phyloP scores from a whole-genome alignment of 371 early-diverging fungal species.

The Rhizomucor pusillus region DNA sequence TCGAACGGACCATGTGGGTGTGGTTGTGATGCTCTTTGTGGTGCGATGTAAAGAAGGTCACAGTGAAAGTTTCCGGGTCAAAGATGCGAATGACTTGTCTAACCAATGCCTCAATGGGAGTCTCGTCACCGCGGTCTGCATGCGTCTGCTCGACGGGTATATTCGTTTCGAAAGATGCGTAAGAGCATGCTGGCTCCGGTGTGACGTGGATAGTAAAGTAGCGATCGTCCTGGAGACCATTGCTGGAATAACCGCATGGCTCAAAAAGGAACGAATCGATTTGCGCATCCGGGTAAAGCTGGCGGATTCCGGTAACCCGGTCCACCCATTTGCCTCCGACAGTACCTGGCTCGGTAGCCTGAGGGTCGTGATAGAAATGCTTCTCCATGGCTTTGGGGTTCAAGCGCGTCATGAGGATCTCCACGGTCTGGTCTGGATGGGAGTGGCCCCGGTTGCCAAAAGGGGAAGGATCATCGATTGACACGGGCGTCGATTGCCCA shows the following conservation, averaged over 20 bases:
- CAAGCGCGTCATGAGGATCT: conserved; percentile 93
- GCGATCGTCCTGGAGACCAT: conserved; percentile 75
- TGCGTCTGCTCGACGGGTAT: conserved; percentile 60
- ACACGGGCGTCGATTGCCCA: conserved; percentile 37
- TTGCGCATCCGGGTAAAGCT: conserved; percentile 74
- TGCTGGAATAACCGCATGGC: conserved; percentile 94
- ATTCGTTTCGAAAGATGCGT: conserved; percentile 96
- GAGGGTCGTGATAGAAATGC: conserved; percentile 60
- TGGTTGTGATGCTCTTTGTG: conserved; percentile 37
- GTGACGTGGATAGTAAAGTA: conserved; percentile 96
- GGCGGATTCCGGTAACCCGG: conserved; percentile 71
- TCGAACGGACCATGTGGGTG: conserved; percentile 44
- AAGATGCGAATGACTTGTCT: conserved; percentile 79
- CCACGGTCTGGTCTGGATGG: conserved; percentile 85
- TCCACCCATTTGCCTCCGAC: conserved; percentile 66
- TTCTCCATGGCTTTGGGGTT: conserved; percentile 72
- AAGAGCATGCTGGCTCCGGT: conserved; percentile 94
- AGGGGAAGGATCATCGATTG: conserved; percentile 34
- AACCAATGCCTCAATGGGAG: conserved; percentile 49
- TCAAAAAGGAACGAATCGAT: conserved; percentile 88
- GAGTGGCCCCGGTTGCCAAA: conserved; percentile 38
- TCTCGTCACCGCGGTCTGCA: conserved; percentile 8
- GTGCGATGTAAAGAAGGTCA: conserved; percentile 79
- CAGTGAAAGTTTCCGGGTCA: conserved; percentile 80
- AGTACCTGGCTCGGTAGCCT: conserved; percentile 43